These are phyloP conservation scores for Anthoceros angustus DNA, from an alignment of 225 moss, liverwort and hornwort species.

Conservation along the genomic window DNA sequence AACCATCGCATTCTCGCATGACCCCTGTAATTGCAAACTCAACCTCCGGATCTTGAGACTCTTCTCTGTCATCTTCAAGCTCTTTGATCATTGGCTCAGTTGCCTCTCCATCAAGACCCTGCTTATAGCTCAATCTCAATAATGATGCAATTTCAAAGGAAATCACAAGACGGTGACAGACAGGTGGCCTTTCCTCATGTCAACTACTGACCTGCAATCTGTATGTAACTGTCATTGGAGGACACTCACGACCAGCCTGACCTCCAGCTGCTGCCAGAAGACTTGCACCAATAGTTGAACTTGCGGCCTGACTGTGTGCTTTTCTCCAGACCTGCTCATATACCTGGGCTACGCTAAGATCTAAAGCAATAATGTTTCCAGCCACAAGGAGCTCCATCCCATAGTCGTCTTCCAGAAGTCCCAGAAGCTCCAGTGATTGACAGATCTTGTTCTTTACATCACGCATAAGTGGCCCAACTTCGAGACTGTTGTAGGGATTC, in stretches of 20 bases:
- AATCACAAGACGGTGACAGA: neutral
- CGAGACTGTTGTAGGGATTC: slow-evolving; percentile 95
- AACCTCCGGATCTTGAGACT: slow-evolving; percentile 96
- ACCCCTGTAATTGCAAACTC: slow-evolving; percentile 96
- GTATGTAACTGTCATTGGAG: slow-evolving; percentile 95
- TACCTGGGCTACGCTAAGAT: slow-evolving; percentile 96
- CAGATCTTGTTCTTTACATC: slow-evolving; percentile 99
- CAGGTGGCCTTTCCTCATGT: neutral
- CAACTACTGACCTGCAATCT: slow-evolving; percentile 59
- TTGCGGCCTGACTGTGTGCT: slow-evolving; percentile 65
- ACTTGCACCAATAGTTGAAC: slow-evolving; percentile 47
- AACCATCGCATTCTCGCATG: slow-evolving; percentile 89
- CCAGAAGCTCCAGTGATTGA: slow-evolving; percentile 85
- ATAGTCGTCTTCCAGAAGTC: slow-evolving; percentile 93
- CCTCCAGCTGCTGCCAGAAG: slow-evolving; percentile 45
- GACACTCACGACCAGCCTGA: slow-evolving; percentile 70
- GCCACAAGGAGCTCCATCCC: slow-evolving; percentile 99
- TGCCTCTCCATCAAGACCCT: slow-evolving; percentile 99
- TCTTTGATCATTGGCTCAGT: slow-evolving; percentile 99
- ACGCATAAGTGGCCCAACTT: slow-evolving; percentile 97
- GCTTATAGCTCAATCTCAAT: slow-evolving; percentile 3
- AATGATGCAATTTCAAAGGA: neutral
- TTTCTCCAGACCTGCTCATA: slow-evolving; percentile 99
- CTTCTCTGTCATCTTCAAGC: slow-evolving; percentile 94
- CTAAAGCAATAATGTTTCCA: slow-evolving; percentile 88